phyloP scores from a whole-genome alignment of 2,329 filamentous ascomycete genomes.

The Rutstroemia sp. region DNA sequence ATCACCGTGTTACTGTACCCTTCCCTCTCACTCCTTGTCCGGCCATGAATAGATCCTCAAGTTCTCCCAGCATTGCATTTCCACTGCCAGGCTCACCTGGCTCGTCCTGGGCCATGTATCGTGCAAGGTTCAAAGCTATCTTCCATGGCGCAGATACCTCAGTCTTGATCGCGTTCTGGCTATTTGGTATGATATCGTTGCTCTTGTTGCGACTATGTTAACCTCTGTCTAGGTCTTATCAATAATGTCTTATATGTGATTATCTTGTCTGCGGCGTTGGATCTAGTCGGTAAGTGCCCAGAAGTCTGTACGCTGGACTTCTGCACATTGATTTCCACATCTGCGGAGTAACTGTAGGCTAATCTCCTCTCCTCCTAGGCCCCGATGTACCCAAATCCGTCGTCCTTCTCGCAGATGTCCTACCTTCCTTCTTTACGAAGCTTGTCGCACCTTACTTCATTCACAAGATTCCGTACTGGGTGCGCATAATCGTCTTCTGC shows the following conservation, averaged over 20 bases:
- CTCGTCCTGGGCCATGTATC: slow-evolving; percentile 69
- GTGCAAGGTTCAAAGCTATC: slow-evolving; percentile 53
- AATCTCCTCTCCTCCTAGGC: slow-evolving; percentile 30
- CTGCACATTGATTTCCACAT: neutral
- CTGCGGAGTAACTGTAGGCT: neutral
- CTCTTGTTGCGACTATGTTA: neutral
- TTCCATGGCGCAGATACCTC: slow-evolving; percentile 62
- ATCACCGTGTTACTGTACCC: neutral
- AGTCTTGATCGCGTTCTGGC: slow-evolving; percentile 80
- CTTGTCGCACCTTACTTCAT: slow-evolving; percentile 91
- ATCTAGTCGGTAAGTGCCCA: slow-evolving; percentile 59
- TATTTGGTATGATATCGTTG: slow-evolving; percentile 63
- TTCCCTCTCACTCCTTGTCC: slow-evolving; percentile 2
- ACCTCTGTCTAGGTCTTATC: slow-evolving; percentile 60
- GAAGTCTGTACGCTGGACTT: neutral
- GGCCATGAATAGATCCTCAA: slow-evolving; percentile 20
- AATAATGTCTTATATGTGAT: slow-evolving; percentile 98
- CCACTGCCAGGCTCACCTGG: slow-evolving; percentile 51
- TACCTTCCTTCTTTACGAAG: slow-evolving; percentile 84
- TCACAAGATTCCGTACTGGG: slow-evolving; percentile 71
- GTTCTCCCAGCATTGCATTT: slow-evolving; percentile 33
- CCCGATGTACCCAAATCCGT: slow-evolving; percentile 79
- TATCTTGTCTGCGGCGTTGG: slow-evolving; percentile 89
- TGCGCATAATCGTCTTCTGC: slow-evolving; percentile 69
- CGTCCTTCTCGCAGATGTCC: slow-evolving; percentile 86